Base-by-base conservation (phyloP, 2,329 filamentous ascomycete genomes). In the Penicillium sp. region DNA sequence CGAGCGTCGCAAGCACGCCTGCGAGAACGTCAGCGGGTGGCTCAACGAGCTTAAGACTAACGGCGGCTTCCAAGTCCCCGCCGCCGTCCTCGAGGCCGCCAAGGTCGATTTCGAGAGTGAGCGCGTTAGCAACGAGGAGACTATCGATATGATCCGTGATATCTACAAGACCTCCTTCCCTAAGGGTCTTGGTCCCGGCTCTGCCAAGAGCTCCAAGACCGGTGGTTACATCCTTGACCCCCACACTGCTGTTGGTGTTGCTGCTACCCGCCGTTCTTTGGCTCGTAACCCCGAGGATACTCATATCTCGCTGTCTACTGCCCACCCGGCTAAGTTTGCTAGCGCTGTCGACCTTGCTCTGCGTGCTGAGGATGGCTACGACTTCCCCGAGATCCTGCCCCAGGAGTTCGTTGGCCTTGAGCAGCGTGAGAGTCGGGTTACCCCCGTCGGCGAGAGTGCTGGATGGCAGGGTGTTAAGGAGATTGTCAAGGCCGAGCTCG, bases 261-360 rank as follows among this genome's bases (percentile, higher is more conserved):
- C 88, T 19, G 93, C 91, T 0, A 84, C 93, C 0, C 73, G 86
- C 54, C 83, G 92, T 57, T 92, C 90, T 3, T 81, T 90, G 35
- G 72, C 79, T 43, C 81, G 85, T 0, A 73, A 80, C 43, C 74
- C 79, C 2, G 72, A 75, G 2, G 78, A 79, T 17, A 77, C 87
- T 52, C 89, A 96, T 73, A 89, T 99, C 68, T 87, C 91, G 1
- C 85, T 99, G 3, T 90, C 93, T 1, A 99, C 94, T 2, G 94
- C 94, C 2, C 94, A 99, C 75, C 93, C 94, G 0, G 94, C 93
- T 61, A 99, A 99, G 76, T 99, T 99, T 70, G 87, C 89, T 0
- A 85, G 86, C 33, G 93, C 93, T 0, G 93, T 99, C 1, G 89
- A 93, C 66, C 74, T 89, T 48, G 92, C 93, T 0, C 80, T 97